Evolutionary conservation across 1,139 yeast genomes (phyloP), one percentile per base, ranked within the genome.

Genomic region (Yamadazyma buinensis): DNA sequence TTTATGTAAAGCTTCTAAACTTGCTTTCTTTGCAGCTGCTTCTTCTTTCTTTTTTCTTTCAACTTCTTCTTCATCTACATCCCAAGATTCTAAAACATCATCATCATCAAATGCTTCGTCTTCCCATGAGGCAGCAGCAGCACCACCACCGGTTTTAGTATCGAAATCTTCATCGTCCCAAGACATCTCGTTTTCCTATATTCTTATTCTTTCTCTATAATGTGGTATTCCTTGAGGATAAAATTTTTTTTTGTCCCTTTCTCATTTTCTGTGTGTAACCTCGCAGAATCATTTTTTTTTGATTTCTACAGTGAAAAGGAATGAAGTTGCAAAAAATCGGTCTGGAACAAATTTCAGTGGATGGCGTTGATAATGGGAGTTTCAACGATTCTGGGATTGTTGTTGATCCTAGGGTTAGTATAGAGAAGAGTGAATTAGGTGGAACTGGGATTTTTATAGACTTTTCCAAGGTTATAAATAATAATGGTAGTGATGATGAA

Each of bases 131-230:
- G 75, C 75, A 12, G 74, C 65, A 20, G 63, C 66, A 22, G 62
- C 65, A 26, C 57, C 57, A 22, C 37, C 42, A 28, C 57, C 49
- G 15, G 67, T 55, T 33, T 88, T 80, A 42, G 81, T 79, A 41
- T 83, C 92, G 55, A 87, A 84, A 53, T 85, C 95, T 61, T 87
- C 96, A 76, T 84, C 95, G 72, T 90, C 97, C 75, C 75, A 70
- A 49, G 75, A 64, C 76, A 70, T 70, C 7, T 26, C 43, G 5
- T 18, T 21, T 23, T 29, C 12, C 11, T 21, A 11, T 18, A 11
- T 19, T 22, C n/a, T 12, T 22, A 22, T 22, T 22, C 23, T 22
- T 10, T 22, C n/a, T 22, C 23, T 12, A 22, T 12, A 12, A 7
- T 10, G n/a, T 11, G 23, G n/a, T 22, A 5, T 22, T 5, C 20